A percentile compares a stretch with the other conserved stretches of the same genome.
Evolutionary conservation across 306 rosid species (phyloP).

Genomic region (Prunus mongolica): DNA sequence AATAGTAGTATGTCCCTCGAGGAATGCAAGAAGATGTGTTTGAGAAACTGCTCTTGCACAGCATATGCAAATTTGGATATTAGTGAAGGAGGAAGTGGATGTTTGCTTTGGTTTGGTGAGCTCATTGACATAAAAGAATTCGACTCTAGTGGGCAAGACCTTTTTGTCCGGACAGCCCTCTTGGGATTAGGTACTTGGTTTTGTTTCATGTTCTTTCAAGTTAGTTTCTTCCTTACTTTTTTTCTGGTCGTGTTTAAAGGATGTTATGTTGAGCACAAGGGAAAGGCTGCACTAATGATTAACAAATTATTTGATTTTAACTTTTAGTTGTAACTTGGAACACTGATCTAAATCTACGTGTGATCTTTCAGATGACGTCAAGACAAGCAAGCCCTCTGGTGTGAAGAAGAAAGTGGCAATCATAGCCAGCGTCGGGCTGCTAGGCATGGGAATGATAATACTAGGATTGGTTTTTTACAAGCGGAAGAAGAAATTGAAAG

Average conservation of each 20-base stretch:
- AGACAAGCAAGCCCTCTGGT: neutral
- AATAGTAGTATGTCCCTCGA: slow-evolving; percentile 32
- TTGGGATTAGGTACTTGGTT: slow-evolving; percentile 17
- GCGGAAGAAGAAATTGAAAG: neutral
- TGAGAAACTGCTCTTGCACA: slow-evolving; percentile 42
- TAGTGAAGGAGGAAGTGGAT: slow-evolving; percentile 50
- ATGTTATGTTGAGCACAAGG: neutral
- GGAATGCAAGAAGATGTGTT: slow-evolving; percentile 38
- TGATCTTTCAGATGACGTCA: neutral
- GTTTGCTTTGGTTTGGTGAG: slow-evolving; percentile 47
- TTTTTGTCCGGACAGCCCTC: slow-evolving; percentile 28
- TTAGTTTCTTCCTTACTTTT: neutral
- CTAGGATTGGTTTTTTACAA: neutral
- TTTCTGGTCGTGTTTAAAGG: neutral
- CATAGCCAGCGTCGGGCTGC: neutral
- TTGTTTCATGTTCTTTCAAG: neutral
- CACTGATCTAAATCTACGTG: neutral
- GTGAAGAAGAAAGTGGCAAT: neutral
- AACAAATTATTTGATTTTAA: neutral
- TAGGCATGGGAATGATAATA: neutral
- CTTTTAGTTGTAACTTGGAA: neutral
- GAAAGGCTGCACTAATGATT: neutral
- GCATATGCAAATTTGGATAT: slow-evolving; percentile 43
- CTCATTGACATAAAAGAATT: slow-evolving; percentile 35
- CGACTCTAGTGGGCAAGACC: slow-evolving; percentile 17